Evolutionary conservation across 2,329 filamentous ascomycete genomes (phyloP), one percentile per base, ranked within the genome.

Genomic region (Biscogniauxia mediterranea): DNA sequence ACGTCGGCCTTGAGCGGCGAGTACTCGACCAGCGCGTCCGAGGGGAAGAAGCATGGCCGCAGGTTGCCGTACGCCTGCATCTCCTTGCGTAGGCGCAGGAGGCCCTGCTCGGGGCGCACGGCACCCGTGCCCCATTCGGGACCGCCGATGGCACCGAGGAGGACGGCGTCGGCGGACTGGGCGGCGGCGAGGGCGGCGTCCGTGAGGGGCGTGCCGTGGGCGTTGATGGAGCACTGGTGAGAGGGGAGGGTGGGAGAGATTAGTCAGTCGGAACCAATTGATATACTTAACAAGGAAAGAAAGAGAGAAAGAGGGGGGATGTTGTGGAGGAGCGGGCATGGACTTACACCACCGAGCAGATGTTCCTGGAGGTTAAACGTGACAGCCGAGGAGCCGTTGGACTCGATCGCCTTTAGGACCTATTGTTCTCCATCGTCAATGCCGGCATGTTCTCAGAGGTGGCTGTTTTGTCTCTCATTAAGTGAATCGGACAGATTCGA

Each of bases 1-100:
- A 97, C 85, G 2, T 90, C 85, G 58, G 90, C 88, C 79, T 96
- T 96, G 65, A 98, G 87, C 0, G 94, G 94, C 11, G 93, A 97
- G 73, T 83, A 85, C 55, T 93, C 88, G 72, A 97, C 88, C 55
- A 97, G 89, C 26, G 87, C 85, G 57, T 94, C 91, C 0, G 93
- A 93, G 56, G 92, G 92, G 80, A 99, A 98, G 84, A 91, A 96
- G 84, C 94, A 98, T 9, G 93, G 94, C 5, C 94, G 89, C 61
- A 98, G 88, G 85, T 98, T 98, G 70, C 93, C 94, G 79, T 96
- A 98, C 60, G 94, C 92, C 73, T 85, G 85, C 84, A 98, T 91
- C 79, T 97, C 91, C 79, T 96, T 97, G 79, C 94, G 92, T 58
- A 98, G 90, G 69, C 83, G 86, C 64, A 98, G 89, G 71, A 98